Conservation (phyloP, 495 filamentous ascomycete genomes). For the Penicillium cosmopolitanum region DNA sequence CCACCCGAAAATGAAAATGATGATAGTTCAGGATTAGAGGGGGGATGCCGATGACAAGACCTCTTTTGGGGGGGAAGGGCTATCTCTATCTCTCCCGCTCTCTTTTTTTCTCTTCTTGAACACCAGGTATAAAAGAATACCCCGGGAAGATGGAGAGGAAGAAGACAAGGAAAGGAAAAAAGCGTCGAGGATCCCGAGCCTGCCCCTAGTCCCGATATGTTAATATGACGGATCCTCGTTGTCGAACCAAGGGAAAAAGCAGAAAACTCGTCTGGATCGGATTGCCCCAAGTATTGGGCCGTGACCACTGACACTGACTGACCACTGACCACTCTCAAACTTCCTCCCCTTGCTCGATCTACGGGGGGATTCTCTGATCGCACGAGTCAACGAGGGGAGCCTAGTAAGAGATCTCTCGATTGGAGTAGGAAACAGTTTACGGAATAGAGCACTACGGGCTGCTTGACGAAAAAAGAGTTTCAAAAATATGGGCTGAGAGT, state of each 20-base stretch:
- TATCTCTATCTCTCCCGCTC: too few relatives aligned
- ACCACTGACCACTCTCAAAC: neutral
- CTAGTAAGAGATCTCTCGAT: neutral
- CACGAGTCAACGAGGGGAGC: neutral
- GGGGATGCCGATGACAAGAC: conserved; percentile 2
- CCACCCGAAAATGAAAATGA: conserved; percentile 17
- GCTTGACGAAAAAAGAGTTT: too few relatives aligned
- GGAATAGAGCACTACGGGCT: too few relatives aligned
- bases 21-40: conserved; percentile 17
- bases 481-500: too few relatives aligned
- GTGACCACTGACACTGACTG: too few relatives aligned
- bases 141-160: conserved; percentile 22
- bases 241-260: conserved; percentile 36
- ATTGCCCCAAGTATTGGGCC: neutral
- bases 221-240: conserved; percentile 54
- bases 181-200: conserved; percentile 45
- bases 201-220: conserved; percentile 54
- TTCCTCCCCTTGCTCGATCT: conserved; percentile 20
- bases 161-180: conserved; percentile 28
- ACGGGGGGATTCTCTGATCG: neutral
- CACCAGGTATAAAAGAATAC: conserved; percentile 18
- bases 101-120: too few relatives aligned
- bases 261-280: conserved; percentile 7
- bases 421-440: too few relatives aligned
- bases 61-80: neutral